Evolutionary conservation across 2,329 filamentous ascomycete genomes (phyloP).

Genomic region (Setomelanomma holmii): DNA sequence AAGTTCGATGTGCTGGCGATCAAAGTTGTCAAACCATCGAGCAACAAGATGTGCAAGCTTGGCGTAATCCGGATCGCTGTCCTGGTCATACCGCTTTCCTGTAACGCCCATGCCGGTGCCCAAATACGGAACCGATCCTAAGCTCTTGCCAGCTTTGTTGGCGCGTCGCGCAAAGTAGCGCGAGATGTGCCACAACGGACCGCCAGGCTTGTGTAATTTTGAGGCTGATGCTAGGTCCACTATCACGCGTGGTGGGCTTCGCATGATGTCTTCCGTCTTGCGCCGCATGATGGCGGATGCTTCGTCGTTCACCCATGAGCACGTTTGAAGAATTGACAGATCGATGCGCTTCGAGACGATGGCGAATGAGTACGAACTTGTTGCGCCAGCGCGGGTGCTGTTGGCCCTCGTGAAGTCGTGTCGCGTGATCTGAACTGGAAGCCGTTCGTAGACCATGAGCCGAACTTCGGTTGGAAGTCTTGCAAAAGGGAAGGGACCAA

Average conservation of each 20-base stretch:
- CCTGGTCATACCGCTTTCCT: not conserved
- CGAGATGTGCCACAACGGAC: slow-evolving; percentile 2
- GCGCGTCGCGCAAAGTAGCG: not conserved
- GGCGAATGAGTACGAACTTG: not conserved
- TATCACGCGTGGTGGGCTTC: not conserved
- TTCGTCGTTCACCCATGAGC: not conserved
- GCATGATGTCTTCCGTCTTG: not conserved
- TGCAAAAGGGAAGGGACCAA: not conserved
- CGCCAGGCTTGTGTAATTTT: slow-evolving; percentile 1
- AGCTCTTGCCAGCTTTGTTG: not conserved
- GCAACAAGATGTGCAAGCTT: not conserved
- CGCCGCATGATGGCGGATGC: not conserved
- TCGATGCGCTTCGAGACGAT: not conserved
- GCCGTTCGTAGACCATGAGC: slow-evolving; percentile 2
- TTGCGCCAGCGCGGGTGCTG: not conserved
- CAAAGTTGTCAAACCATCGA: not conserved
- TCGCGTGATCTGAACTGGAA: not conserved
- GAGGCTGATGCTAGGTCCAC: not conserved
- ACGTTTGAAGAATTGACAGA: not conserved
- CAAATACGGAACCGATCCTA: not conserved
- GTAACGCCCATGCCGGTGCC: slow-evolving; percentile 1
- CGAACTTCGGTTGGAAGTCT: not conserved
- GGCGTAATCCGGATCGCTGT: slow-evolving; percentile 1
- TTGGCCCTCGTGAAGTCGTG: not conserved
- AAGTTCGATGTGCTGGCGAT: not conserved